These are phyloP conservation scores for Cercospora sojina DNA, from an alignment of 2,329 filamentous ascomycete species.

Conservation along the genomic window DNA sequence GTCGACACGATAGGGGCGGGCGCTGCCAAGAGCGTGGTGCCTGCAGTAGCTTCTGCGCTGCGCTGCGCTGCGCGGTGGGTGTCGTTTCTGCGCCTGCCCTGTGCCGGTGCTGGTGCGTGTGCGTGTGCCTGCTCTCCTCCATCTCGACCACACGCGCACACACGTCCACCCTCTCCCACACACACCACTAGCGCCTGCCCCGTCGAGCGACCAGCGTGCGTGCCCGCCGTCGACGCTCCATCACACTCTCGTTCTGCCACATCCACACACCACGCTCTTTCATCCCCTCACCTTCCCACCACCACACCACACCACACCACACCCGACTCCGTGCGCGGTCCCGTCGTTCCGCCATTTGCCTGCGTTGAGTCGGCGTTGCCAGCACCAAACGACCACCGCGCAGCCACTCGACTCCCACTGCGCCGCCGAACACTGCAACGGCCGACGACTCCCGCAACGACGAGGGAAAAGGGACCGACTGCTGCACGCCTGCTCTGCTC, in stretches of 20 bases:
- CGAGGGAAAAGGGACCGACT: not conserved
- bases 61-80: not conserved
- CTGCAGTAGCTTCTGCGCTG: not conserved
- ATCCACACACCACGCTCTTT: not conserved
- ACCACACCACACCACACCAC: not conserved
- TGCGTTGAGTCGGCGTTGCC: not conserved
- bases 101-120: no score
- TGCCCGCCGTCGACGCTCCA: not conserved
- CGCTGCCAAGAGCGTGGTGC: not conserved
- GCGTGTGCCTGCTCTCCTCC: not conserved
- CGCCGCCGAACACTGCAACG: not conserved
- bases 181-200: not conserved
- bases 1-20: not conserved
- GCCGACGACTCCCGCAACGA: not conserved
- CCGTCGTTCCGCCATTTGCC: not conserved
- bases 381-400: not conserved
- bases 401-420: not conserved
- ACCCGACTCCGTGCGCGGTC: not conserved
- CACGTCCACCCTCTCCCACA: not conserved
- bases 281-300: not conserved
- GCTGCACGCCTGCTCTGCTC: not conserved
- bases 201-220: not conserved
- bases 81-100: not conserved
- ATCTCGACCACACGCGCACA: not conserved
- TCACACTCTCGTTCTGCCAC: not conserved